Conservation (phyloP, 495 filamentous ascomycete species). For the Aspergillus ellipticus region DNA sequence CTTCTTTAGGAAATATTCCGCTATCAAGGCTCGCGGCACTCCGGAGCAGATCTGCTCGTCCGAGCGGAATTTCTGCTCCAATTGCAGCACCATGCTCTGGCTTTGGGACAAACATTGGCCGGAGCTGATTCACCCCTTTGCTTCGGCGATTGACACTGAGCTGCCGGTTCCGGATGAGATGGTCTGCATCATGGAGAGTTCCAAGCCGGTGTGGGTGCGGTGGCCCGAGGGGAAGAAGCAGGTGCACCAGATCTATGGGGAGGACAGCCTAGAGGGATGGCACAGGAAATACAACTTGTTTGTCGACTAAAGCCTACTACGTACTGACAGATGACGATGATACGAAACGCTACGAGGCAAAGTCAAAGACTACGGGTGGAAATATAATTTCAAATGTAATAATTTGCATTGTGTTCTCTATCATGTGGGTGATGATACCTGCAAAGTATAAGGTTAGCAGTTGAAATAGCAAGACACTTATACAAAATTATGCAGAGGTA, state of each 20-base stretch:
- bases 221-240: conserved; percentile 50
- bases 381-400: background rate
- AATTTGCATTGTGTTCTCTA: background rate
- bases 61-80: conserved; percentile 52
- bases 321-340: background rate
- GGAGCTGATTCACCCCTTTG: conserved; percentile 55
- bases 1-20: conserved; percentile 44
- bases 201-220: conserved; percentile 50
- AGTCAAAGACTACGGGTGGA: background rate
- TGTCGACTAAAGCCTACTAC: conserved; percentile 8
- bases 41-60: conserved; percentile 39
- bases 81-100: conserved; percentile 51
- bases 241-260: conserved; percentile 38
- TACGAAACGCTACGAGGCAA: background rate
- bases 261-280: conserved; percentile 49
- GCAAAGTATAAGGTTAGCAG: conserved; percentile 8
- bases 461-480: conserved; percentile 15
- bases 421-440: background rate
- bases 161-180: conserved; percentile 50
- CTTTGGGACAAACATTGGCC: conserved; percentile 49
- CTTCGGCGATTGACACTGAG: conserved; percentile 53
- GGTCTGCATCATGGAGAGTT: conserved; percentile 47
- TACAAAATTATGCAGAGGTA: conserved; percentile 3
- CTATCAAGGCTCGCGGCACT: conserved; percentile 48
- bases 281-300: conserved; percentile 46